Evolutionary conservation across 805 yeast genomes (phyloP).

Genomic region (Metschnikowia colocasiae): DNA sequence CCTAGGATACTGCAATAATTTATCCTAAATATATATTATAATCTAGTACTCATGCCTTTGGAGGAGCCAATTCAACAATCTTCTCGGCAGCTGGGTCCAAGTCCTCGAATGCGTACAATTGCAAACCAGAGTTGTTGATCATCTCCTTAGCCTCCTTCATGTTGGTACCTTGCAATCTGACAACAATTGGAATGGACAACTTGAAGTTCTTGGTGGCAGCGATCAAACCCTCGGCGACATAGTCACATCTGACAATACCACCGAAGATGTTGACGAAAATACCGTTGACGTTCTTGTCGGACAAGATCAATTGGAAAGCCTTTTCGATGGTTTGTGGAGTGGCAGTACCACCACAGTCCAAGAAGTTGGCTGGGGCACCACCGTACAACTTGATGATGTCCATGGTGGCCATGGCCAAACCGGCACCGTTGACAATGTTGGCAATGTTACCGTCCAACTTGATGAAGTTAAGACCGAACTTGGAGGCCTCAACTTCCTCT

Average conservation of each 20-base stretch:
- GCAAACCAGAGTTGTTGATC: slow-evolving; percentile 83
- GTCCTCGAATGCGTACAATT: slow-evolving; percentile 87
- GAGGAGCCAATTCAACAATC: slow-evolving; percentile 71
- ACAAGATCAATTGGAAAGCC: slow-evolving; percentile 89
- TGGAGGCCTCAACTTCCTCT: slow-evolving; percentile 89
- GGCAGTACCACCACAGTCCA: slow-evolving; percentile 99
- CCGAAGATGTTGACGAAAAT: slow-evolving; percentile 98
- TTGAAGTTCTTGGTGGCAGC: slow-evolving; percentile 91
- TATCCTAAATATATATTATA: slow-evolving; percentile 1
- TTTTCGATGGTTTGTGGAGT: slow-evolving; percentile 97
- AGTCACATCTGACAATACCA: slow-evolving; percentile 99
- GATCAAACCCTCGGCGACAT: slow-evolving; percentile 95
- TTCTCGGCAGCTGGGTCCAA: slow-evolving; percentile 96
- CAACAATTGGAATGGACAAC: slow-evolving; percentile 91
- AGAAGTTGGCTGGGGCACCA: slow-evolving; percentile 98
- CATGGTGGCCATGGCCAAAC: slow-evolving; percentile 99
- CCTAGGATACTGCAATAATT: no score
- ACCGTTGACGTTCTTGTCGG: slow-evolving; percentile 86
- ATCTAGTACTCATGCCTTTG: slow-evolving; percentile 17
- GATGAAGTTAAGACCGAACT: slow-evolving; percentile 90
- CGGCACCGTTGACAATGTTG: slow-evolving; percentile 99
- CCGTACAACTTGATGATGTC: slow-evolving; percentile 97
- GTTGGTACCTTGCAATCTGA: slow-evolving; percentile 98
- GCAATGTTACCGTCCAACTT: slow-evolving; percentile 98
- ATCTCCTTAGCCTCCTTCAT: slow-evolving; percentile 82